Percentiles rank a stretch among this genome's conserved stretches.
phyloP scores from a whole-genome alignment of 1,139 yeast genomes.

The Kodamaea fungicola region DNA sequence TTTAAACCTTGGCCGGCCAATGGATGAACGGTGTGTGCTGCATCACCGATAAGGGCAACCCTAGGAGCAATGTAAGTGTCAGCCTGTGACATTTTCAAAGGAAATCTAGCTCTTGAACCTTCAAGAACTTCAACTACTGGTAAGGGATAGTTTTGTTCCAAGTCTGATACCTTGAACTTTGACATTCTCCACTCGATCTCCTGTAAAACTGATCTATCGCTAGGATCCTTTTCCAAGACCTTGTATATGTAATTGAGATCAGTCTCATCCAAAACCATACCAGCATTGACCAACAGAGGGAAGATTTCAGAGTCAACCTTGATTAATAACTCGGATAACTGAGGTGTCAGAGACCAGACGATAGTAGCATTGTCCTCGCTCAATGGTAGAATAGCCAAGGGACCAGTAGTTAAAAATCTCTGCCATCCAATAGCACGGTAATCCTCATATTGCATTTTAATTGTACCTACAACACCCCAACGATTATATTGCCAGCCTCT shows the following conservation, averaged over 20 bases:
- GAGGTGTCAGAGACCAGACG: slow-evolving; percentile 91
- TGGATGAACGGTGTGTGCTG: slow-evolving; percentile 97
- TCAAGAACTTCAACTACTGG: slow-evolving; percentile 56
- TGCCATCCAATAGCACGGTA: slow-evolving; percentile 84
- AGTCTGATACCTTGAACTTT: slow-evolving; percentile 35
- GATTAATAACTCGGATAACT: slow-evolving; percentile 60
- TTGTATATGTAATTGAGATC: slow-evolving; percentile 39
- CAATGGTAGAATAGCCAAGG: slow-evolving; percentile 85
- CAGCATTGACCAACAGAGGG: slow-evolving; percentile 77
- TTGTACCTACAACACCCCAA: slow-evolving; percentile 88
- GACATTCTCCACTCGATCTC: slow-evolving; percentile 75
- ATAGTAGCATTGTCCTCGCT: slow-evolving; percentile 83
- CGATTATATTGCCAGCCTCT: slow-evolving; percentile 91
- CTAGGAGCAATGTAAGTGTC: slow-evolving; percentile 83
- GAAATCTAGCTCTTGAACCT: slow-evolving; percentile 81
- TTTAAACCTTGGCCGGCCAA: slow-evolving; percentile 97
- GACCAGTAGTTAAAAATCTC: slow-evolving; percentile 87
- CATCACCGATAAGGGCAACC: slow-evolving; percentile 92
- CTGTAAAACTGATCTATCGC: slow-evolving; percentile 50
- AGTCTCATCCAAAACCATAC: slow-evolving; percentile 60
- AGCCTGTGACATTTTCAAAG: slow-evolving; percentile 84
- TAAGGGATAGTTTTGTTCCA: slow-evolving; percentile 66
- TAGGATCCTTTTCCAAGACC: slow-evolving; percentile 29
- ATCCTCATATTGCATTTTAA: slow-evolving; percentile 70
- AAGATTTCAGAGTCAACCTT: slow-evolving; percentile 61